Percentiles rank a stretch among this genome's conserved stretches.
These are phyloP conservation scores for Toxicodendron radicans DNA, from an alignment of 345 rosid genomes.

Conservation along the genomic window DNA sequence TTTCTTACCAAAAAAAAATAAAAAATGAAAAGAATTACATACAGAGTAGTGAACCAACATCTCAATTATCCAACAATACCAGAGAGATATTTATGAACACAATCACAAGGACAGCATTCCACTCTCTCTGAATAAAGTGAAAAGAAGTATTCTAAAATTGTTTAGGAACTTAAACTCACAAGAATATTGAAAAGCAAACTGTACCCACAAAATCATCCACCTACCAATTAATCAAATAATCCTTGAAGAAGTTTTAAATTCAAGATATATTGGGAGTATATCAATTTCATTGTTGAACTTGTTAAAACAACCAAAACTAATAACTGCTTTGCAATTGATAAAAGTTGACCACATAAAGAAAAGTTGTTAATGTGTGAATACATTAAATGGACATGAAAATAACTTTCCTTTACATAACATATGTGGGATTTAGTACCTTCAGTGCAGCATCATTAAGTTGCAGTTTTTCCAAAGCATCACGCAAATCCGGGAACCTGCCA, in stretches of 20 bases:
- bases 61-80: no score
- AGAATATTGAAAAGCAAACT: neutral
- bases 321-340: neutral
- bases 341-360: neutral
- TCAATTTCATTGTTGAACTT: neutral
- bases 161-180: neutral
- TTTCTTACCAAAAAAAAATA: no score
- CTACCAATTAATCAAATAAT: neutral
- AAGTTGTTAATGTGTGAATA: neutral
- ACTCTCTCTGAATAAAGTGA: neutral
- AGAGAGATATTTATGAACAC: no score
- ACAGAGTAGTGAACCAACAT: no score
- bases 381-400: neutral
- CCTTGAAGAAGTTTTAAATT: neutral
- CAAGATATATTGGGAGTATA: neutral
- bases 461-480: constrained; percentile 94
- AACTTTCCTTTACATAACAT: neutral
- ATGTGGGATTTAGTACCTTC: constrained; percentile 50
- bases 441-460: constrained; percentile 98
- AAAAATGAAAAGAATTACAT: no score
- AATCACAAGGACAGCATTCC: neutral
- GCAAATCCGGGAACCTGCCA: constrained; percentile 84
- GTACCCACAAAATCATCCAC: neutral
- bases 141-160: neutral
- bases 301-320: neutral